Conservation (phyloP, 139 green algal genomes). For the Asterochloris erici region DNA sequence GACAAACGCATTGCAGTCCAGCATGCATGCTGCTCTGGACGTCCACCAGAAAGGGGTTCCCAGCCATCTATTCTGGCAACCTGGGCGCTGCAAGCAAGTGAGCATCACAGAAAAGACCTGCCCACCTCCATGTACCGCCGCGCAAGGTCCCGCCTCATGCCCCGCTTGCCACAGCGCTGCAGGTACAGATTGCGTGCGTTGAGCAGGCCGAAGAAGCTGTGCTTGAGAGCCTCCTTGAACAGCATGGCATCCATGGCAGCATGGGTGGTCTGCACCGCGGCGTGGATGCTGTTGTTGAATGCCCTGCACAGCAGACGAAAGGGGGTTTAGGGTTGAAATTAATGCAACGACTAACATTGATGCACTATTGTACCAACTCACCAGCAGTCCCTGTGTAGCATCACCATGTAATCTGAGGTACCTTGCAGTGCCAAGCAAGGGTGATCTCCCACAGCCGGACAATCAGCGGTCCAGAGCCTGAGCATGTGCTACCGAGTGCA, state of each 20-base stretch:
- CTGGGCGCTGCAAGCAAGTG: neutral
- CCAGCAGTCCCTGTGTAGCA: neutral
- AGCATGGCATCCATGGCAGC: conserved; percentile 81
- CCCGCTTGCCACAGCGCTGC: conserved; percentile 60
- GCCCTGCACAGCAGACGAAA: conserved; percentile 29
- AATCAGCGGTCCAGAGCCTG: too few species aligned
- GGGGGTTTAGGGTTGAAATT: neutral
- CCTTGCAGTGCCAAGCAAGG: too few species aligned
- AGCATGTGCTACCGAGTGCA: too few species aligned
- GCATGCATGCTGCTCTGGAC: neutral
- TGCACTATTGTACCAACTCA: neutral
- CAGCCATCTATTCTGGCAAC: neutral
- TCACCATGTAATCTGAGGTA: neutral
- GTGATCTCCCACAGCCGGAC: too few species aligned
- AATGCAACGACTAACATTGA: neutral
- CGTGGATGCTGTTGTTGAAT: conserved; percentile 94
- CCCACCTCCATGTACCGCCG: conserved; percentile 75
- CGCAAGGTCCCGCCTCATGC: conserved; percentile 78
- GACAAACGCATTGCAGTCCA: too few species aligned
- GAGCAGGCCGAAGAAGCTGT: conserved; percentile 75
- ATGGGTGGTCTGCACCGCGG: conserved; percentile 52
- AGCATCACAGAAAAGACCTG: neutral
- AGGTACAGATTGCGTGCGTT: conserved; percentile 90
- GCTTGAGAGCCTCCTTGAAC: conserved; percentile 94
- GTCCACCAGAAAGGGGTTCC: neutral